Percentiles rank a stretch among this genome's conserved stretches.
phyloP scores from a whole-genome alignment of 495 filamentous ascomycete species.

The Pyrenopolyporus hunteri region DNA sequence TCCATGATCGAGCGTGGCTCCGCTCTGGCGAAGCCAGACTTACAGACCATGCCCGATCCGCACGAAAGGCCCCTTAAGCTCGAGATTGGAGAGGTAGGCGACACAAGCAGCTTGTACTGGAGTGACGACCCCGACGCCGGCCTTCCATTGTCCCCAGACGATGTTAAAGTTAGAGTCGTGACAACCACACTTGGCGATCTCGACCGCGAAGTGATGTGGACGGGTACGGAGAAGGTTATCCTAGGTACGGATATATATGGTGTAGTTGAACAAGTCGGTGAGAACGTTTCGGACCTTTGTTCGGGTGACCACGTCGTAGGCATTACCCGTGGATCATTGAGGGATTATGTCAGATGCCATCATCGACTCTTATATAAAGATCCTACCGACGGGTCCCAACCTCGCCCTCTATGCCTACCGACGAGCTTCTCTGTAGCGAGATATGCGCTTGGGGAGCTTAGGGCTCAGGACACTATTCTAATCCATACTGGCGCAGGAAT shows the following conservation, averaged over 20 bases:
- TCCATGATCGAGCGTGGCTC: slow-evolving; percentile 34
- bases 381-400: slow-evolving; percentile 42
- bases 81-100: slow-evolving; percentile 19
- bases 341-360: slow-evolving; percentile 30
- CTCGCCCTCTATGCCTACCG: slow-evolving; percentile 49
- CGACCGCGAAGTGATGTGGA: slow-evolving; percentile 30
- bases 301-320: slow-evolving; percentile 49
- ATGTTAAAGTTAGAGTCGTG: slow-evolving; percentile 21
- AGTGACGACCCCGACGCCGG: slow-evolving; percentile 17
- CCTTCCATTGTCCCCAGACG: slow-evolving; percentile 6
- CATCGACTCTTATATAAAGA: slow-evolving; percentile 34
- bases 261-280: slow-evolving; percentile 47
- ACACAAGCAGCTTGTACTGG: slow-evolving; percentile 21
- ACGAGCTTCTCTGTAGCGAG: slow-evolving; percentile 55
- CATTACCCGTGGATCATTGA: slow-evolving; percentile 44
- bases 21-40: slow-evolving; percentile 1
- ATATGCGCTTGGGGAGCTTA: slow-evolving; percentile 45
- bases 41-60: slow-evolving; percentile 15
- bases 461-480: slow-evolving; percentile 51
- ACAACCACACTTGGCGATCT: slow-evolving; percentile 3
- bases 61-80: slow-evolving; percentile 26
- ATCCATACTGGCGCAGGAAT: slow-evolving; percentile 56
- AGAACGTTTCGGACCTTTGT: slow-evolving; percentile 41
- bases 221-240: slow-evolving; percentile 31
- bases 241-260: slow-evolving; percentile 53